Evolutionary conservation across 495 filamentous ascomycete genomes (phyloP).

Genomic region (Penicillium lividum): DNA sequence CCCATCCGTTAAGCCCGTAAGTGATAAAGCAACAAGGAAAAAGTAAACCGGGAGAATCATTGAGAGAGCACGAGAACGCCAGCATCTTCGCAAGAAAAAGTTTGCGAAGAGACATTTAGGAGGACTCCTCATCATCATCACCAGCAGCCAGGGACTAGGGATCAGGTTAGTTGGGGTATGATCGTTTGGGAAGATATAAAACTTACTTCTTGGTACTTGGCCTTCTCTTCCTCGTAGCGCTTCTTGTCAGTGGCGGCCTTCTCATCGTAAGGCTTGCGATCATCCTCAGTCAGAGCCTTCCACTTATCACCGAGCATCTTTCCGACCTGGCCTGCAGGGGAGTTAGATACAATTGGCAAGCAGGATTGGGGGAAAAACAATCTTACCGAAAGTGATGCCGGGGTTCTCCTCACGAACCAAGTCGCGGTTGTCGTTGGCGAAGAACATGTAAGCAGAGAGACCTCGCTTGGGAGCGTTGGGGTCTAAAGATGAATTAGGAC

Average conservation of each 20-base stretch:
- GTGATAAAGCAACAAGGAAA: constrained; percentile 13
- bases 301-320: constrained; percentile 96
- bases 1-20: constrained; percentile 15
- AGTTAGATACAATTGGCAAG: constrained; percentile 13
- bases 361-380: not conserved
- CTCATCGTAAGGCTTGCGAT: constrained; percentile 88
- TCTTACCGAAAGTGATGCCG: constrained; percentile 90
- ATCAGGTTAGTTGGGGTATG: not conserved
- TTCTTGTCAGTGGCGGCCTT: constrained; percentile 14
- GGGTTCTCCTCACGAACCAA: constrained; percentile 98
- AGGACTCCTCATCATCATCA: constrained; percentile 14
- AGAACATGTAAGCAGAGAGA: constrained; percentile 99
- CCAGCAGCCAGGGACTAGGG: constrained; percentile 1
- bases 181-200: not conserved
- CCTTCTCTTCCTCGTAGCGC: constrained; percentile 16
- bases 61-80: constrained; percentile 7
- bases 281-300: constrained; percentile 90
- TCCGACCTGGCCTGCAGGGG: constrained; percentile 79
- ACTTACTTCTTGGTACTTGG: constrained; percentile 14
- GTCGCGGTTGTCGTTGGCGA: constrained; percentile 98
- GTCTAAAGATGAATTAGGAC: constrained; percentile 54
- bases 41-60: constrained; percentile 10
- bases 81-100: constrained; percentile 6
- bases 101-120: constrained; percentile 7
- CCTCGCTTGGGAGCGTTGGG: constrained; percentile 99